A percentile compares a stretch with the other conserved stretches of the same genome.
These are phyloP conservation scores for Phytophthora quininea DNA, from an alignment of 352 stramenopile genomes.

Conservation along the genomic window DNA sequence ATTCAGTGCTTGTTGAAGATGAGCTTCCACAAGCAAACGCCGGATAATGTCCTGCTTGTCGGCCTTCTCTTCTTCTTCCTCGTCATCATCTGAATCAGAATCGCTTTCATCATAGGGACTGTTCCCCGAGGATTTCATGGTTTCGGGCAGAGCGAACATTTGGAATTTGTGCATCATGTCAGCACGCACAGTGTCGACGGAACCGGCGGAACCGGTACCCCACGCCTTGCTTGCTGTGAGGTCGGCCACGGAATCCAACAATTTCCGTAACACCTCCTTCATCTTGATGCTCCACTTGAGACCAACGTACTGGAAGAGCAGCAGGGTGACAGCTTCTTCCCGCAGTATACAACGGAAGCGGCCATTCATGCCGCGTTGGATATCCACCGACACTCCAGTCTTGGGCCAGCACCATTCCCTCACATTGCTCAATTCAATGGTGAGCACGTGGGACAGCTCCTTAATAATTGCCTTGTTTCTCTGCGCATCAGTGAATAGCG, in stretches of 20 bases:
- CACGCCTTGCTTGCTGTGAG: not conserved
- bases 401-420: conserved; percentile 44
- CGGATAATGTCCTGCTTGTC: conserved; percentile 53
- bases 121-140: conserved; percentile 16
- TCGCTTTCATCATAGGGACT: conserved; percentile 31
- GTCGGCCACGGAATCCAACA: conserved; percentile 35
- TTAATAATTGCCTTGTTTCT: conserved; percentile 39
- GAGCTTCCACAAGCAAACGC: conserved; percentile 44
- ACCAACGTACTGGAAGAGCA: conserved; percentile 56
- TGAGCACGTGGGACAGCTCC: conserved; percentile 52
- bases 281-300: conserved; percentile 38
- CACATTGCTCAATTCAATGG: conserved; percentile 54
- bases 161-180: conserved; percentile 29
- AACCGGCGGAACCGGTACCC: not conserved
- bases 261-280: conserved; percentile 23
- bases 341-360: conserved; percentile 49
- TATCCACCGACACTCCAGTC: conserved; percentile 38
- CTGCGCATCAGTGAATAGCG: conserved; percentile 41
- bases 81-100: conserved; percentile 1
- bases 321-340: conserved; percentile 49
- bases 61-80: conserved; percentile 17
- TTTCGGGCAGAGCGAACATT: conserved; percentile 31
- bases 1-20: conserved; percentile 27
- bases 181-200: conserved; percentile 19
- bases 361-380: conserved; percentile 54